These are phyloP conservation scores for Urtica urens DNA, from an alignment of 306 rosid genomes.

Conservation along the genomic window DNA sequence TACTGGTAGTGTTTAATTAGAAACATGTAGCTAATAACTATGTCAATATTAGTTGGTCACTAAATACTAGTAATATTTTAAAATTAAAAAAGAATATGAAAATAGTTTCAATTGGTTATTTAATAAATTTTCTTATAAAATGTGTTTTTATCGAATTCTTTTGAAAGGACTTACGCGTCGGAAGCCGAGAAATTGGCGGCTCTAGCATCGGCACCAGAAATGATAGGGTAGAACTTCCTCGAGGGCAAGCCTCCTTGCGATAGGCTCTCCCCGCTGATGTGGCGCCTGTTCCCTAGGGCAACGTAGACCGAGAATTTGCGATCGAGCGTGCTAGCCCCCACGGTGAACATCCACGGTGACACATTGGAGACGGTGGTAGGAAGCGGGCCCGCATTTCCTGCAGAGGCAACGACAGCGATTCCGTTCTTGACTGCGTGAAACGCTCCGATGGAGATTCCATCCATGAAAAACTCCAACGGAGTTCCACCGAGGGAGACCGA, in stretches of 20 bases:
- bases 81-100: no score
- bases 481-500: constrained; percentile 20
- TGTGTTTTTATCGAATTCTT: no score
- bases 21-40: no score
- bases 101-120: no score
- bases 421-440: constrained; percentile 18
- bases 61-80: no score
- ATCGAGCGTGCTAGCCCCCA: constrained; percentile 19
- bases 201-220: constrained; percentile 27
- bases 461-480: neutral
- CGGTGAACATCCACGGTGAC: constrained; percentile 20
- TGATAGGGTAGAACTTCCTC: constrained; percentile 35
- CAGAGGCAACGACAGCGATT: constrained; percentile 12
- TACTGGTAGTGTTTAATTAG: no score
- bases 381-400: constrained; percentile 16
- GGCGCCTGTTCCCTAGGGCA: constrained; percentile 9
- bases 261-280: constrained; percentile 47
- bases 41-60: no score
- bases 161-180: constrained; percentile 42
- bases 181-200: neutral
- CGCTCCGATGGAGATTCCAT: constrained; percentile 16
- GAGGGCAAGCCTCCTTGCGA: constrained; percentile 22
- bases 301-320: constrained; percentile 15
- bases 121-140: no score
- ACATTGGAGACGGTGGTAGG: constrained; percentile 10